Conservation (phyloP, 106 monocot genomes). For the Chionographis japonica region DNA sequence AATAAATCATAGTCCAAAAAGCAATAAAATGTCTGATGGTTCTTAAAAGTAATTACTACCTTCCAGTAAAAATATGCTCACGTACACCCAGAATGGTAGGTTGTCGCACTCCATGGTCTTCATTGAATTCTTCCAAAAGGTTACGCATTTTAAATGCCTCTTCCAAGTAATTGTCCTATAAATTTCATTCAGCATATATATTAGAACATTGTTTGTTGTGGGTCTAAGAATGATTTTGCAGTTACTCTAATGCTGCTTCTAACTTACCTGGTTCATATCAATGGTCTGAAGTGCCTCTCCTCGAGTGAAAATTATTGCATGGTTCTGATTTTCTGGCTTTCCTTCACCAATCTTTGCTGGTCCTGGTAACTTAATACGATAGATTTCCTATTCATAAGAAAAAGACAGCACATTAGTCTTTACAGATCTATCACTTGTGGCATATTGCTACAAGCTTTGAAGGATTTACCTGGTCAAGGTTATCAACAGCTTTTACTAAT, state of each 20-base stretch:
- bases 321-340: slow-evolving; percentile 99
- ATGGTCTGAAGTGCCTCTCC: slow-evolving; percentile 99
- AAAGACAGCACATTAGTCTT: slow-evolving; percentile 12
- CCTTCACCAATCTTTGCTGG: slow-evolving; percentile 94
- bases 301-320: slow-evolving; percentile 94
- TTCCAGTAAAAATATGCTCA: slow-evolving; percentile 98
- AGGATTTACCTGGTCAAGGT: slow-evolving; percentile 87
- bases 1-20: neutral
- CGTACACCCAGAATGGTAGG: slow-evolving; percentile 97
- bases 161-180: slow-evolving; percentile 94
- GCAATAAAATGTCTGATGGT: no score
- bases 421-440: neutral
- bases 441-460: slow-evolving; percentile 6
- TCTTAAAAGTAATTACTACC: slow-evolving; percentile 31
- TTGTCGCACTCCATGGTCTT: slow-evolving; percentile 88
- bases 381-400: slow-evolving; percentile 76
- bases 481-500: slow-evolving; percentile 95
- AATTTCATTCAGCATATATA: neutral
- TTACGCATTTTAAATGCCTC: slow-evolving; percentile 98
- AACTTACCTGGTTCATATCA: slow-evolving; percentile 95
- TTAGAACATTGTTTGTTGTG: neutral
- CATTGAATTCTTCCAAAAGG: slow-evolving; percentile 97
- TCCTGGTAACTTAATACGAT: slow-evolving; percentile 94
- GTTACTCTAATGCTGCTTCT: neutral
- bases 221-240: neutral